A percentile compares a stretch with the other conserved stretches of the same genome.
Conservation (phyloP, 441 rosid species). For the Adansonia gregorii region DNA sequence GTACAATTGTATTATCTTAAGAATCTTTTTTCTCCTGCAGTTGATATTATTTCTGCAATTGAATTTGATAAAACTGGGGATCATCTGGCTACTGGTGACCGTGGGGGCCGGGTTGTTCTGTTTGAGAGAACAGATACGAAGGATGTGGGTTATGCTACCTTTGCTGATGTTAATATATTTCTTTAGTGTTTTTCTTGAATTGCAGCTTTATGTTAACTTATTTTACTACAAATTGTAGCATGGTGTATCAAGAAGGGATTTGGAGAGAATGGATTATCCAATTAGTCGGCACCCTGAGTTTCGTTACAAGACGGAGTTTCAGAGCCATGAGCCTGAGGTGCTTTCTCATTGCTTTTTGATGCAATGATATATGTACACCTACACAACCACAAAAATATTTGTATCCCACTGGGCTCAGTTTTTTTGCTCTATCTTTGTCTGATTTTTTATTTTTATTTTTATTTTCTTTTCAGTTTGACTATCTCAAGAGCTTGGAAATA, state of each 20-base stretch:
- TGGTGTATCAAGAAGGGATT: conserved; percentile 71
- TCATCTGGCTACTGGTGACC: conserved; percentile 96
- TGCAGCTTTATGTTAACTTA: conserved; percentile 24
- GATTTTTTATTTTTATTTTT: conserved; percentile 1
- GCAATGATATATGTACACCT: background rate
- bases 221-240: conserved; percentile 47
- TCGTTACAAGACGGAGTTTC: conserved; percentile 96
- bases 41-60: conserved; percentile 93
- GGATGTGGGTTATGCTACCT: conserved; percentile 56
- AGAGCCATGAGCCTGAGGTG: conserved; percentile 99
- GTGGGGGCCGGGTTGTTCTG: conserved; percentile 95
- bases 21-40: conserved; percentile 54
- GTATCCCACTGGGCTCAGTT: background rate
- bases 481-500: conserved; percentile 98
- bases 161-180: background rate
- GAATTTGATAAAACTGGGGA: conserved; percentile 90
- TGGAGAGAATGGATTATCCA: conserved; percentile 72
- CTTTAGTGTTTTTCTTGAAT: conserved; percentile 10
- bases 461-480: conserved; percentile 70
- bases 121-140: conserved; percentile 80
- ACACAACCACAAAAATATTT: background rate
- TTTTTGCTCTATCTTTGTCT: background rate
- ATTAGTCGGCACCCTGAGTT: conserved; percentile 85
- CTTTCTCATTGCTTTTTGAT: conserved; percentile 5
- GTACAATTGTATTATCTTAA: background rate